Percentiles rank a stretch among this genome's conserved stretches.
phyloP scores from a whole-genome alignment of 306 rosid genomes.

The Senna tora region DNA sequence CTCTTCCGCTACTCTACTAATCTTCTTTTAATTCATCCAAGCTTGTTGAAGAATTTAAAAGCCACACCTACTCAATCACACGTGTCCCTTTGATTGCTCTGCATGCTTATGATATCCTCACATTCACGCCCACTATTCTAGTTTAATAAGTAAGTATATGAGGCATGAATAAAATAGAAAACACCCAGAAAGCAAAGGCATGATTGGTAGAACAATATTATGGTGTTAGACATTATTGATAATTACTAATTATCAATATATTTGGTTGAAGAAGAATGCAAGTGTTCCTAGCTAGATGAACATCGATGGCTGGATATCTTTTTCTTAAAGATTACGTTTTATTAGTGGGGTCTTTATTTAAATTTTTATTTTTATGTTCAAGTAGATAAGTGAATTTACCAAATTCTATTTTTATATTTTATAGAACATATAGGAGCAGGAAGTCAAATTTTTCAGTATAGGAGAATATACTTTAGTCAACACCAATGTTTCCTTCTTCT shows the following conservation, averaged over 20 bases:
- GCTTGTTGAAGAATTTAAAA: conserved; percentile 47
- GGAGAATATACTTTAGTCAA: too few relatives aligned
- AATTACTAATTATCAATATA: not conserved
- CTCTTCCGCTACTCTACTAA: conserved; percentile 35
- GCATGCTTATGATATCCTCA: not conserved
- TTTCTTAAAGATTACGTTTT: conserved; percentile 46
- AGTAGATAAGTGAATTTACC: too few relatives aligned
- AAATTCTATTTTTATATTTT: too few relatives aligned
- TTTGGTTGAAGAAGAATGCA: not conserved
- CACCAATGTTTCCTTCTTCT: too few relatives aligned
- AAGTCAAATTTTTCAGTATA: too few relatives aligned
- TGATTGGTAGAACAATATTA: not conserved
- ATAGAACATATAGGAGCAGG: too few relatives aligned
- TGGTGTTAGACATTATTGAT: not conserved
- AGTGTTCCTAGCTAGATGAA: not conserved
- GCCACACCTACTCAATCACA: conserved; percentile 52
- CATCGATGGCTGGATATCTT: conserved; percentile 31
- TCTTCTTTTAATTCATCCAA: conserved; percentile 39
- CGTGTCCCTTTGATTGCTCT: conserved; percentile 43
- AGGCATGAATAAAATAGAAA: not conserved
- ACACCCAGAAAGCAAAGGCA: not conserved
- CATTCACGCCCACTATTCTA: too few relatives aligned
- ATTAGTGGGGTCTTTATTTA: too few relatives aligned
- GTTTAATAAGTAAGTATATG: too few relatives aligned
- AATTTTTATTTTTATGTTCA: too few relatives aligned